phyloP scores from a whole-genome alignment of 306 rosid species.

The Astragalus glycyphyllos region DNA sequence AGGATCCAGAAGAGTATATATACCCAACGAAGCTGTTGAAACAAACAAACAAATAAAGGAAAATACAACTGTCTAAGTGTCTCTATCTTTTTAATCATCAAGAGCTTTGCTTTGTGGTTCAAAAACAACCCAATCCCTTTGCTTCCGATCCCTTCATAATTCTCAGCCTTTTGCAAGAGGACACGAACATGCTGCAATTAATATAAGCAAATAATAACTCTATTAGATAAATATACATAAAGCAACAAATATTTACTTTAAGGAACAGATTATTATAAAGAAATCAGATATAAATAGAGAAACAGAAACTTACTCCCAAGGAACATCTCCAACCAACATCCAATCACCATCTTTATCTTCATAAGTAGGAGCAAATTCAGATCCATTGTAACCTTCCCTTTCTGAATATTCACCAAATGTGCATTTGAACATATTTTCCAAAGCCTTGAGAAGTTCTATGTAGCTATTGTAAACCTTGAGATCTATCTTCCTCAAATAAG shows the following conservation, averaged over 20 bases:
- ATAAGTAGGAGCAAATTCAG: constrained; percentile 77
- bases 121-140: constrained; percentile 60
- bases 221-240: constrained; percentile 12
- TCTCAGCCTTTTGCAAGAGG: constrained; percentile 67
- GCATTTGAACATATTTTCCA: constrained; percentile 75
- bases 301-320: constrained; percentile 70
- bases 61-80: constrained; percentile 21
- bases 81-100: constrained; percentile 19
- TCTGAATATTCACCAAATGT: constrained; percentile 77
- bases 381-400: constrained; percentile 72
- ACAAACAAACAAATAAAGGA: background rate
- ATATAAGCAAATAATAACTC: background rate
- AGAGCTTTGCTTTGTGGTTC: constrained; percentile 5
- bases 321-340: constrained; percentile 97
- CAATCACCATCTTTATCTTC: constrained; percentile 96
- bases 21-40: constrained; percentile 18
- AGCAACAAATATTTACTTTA: background rate
- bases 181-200: constrained; percentile 63
- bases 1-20: constrained; percentile 20
- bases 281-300: background rate
- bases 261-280: background rate
- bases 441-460: constrained; percentile 64
- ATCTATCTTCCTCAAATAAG: constrained; percentile 88
- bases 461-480: constrained; percentile 73
- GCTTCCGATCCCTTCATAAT: constrained; percentile 71